Base-by-base conservation (phyloP, 1,284 basidiomycete species). In the Microbotryum scabiosae region DNA sequence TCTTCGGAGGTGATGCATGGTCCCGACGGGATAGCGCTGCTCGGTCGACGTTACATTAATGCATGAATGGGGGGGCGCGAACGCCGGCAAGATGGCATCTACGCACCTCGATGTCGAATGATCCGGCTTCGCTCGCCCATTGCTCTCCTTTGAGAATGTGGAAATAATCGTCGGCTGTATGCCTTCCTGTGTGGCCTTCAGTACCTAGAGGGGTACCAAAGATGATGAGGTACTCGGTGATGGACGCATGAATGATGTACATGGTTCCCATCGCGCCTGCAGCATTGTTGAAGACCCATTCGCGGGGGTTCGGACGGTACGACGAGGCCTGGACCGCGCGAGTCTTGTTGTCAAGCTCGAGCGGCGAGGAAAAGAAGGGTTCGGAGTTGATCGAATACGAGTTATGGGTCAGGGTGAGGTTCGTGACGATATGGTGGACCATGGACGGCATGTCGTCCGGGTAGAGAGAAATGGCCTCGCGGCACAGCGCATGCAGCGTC, bases 271-370 rank as follows among this genome's bases (percentile, higher is more conserved):
- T 98, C 1, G 96, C 94, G 57, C 96, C 94, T 21, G 93, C 94
- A 1, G 94, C 94, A 73, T 98, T 98, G 80, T 87, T 97, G 78
- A 96, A 90, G 49, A 97, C 84, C 94, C 94, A 97, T 73, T 97
- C 92, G 48, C 71, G 59, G 23, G 70, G 71, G 53, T 81, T 79
- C 8, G 65, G 57, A 3, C 54, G 46, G 64, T 69, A 69, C 18
- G 51, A 51, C 12, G 20, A 51, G 51, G 57, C 53, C 16, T 51
- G n/a, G 53, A 63, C 56, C 9, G 54, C n/a, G 51, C 30, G 47
- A 28, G 52, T 56, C 16, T 28, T 23, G 21, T 60, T 54, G 50
- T 26, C 41, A 21, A 26, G 49, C 47, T 56, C 52, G 32, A 59
- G 25, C 54, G 51, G 63, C 51, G 60, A 18, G 61, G 61, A 5